A percentile compares a stretch with the other conserved stretches of the same genome.
Conservation (phyloP, 306 rosid genomes). For the Quercus robur region DNA sequence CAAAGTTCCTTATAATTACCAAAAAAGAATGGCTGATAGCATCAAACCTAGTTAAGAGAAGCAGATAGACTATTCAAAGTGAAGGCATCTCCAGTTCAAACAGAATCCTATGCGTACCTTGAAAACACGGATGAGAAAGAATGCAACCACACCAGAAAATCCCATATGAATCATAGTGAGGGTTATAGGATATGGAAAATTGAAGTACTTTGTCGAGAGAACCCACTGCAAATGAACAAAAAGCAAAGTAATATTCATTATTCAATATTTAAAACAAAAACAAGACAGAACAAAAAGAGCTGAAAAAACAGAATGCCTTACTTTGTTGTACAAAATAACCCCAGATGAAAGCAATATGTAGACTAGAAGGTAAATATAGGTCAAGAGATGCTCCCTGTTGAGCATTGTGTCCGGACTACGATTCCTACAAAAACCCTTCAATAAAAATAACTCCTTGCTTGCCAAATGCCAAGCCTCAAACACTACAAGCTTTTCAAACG, state of each 20-base stretch:
- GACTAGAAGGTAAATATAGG: constrained; percentile 45
- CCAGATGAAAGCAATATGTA: constrained; percentile 49
- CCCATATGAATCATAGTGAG: constrained; percentile 69
- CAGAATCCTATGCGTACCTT: constrained; percentile 32
- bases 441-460: not conserved
- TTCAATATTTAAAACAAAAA: not conserved
- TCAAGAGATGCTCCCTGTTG: constrained; percentile 40
- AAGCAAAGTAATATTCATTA: not conserved
- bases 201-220: constrained; percentile 51
- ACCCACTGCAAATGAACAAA: constrained; percentile 42
- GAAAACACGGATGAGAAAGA: constrained; percentile 49
- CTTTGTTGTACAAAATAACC: constrained; percentile 47
- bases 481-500: not conserved
- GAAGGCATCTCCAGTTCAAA: constrained; percentile 22
- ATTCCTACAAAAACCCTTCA: constrained; percentile 25
- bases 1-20: not conserved
- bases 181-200: constrained; percentile 59
- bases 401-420: constrained; percentile 17
- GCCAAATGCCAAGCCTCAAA: not conserved
- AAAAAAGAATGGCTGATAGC: not conserved
- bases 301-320: constrained; percentile 7
- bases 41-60: not conserved
- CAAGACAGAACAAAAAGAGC: not conserved
- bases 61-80: not conserved
- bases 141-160: constrained; percentile 52